These are phyloP conservation scores for Malus hybrid DNA, from an alignment of 331 rosid species.

Conservation along the genomic window DNA sequence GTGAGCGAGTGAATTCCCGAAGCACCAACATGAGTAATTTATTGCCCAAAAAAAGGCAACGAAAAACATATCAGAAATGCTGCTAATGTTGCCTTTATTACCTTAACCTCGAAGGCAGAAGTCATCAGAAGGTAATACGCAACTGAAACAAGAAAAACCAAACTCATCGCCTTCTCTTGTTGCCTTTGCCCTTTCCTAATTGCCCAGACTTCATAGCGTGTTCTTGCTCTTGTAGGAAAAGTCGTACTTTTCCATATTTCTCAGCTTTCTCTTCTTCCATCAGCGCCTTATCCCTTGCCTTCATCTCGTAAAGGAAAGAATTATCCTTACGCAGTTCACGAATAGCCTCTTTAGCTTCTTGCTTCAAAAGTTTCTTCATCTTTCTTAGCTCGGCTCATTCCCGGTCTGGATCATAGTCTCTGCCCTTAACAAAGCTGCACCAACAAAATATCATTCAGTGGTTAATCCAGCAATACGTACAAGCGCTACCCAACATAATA, in stretches of 20 bases:
- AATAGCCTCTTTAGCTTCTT: conserved; percentile 74
- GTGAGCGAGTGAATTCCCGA: not conserved
- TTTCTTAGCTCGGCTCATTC: conserved; percentile 62
- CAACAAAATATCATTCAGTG: conserved; percentile 16
- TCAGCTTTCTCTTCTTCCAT: conserved; percentile 60
- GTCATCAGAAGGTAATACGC: not conserved
- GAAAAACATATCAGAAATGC: not conserved
- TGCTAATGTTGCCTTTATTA: not conserved
- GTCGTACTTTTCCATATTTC: conserved; percentile 52
- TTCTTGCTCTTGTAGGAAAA: conserved; percentile 88
- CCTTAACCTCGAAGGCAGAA: not conserved
- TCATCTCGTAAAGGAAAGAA: conserved; percentile 57
- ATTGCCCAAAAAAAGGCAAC: not conserved
- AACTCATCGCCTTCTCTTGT: conserved; percentile 57
- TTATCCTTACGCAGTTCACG: conserved; percentile 91
- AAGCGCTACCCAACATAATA: not conserved
- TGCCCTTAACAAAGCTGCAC: conserved; percentile 82
- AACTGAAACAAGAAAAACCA: not conserved
- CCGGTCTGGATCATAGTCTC: conserved; percentile 83
- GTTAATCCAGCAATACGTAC: not conserved
- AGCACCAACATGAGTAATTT: not conserved
- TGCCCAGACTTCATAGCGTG: conserved; percentile 85
- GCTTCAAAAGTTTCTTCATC: conserved; percentile 50
- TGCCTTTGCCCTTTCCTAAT: conserved; percentile 89
- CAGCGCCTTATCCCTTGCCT: conserved; percentile 48